These are phyloP conservation scores for Pseudoturritis turrita DNA, from an alignment of 345 rosid genomes.

Conservation along the genomic window DNA sequence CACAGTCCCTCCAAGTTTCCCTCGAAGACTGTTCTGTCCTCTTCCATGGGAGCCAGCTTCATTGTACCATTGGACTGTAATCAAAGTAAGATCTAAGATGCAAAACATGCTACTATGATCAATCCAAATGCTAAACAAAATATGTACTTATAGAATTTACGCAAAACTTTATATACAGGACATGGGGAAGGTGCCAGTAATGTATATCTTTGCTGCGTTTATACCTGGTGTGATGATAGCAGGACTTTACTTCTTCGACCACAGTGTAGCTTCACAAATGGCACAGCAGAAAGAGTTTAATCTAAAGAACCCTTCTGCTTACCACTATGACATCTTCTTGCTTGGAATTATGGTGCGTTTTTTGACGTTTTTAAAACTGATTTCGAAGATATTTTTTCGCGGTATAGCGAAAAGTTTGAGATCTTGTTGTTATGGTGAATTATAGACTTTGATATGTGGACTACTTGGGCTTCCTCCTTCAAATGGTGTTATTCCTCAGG, in stretches of 20 bases:
- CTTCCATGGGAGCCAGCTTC: conserved; percentile 82
- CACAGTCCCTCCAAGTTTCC: conserved; percentile 49
- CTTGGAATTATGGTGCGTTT: conserved; percentile 57
- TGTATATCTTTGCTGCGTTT: conserved; percentile 63
- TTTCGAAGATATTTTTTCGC: background rate
- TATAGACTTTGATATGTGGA: conserved; percentile 77
- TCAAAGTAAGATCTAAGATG: conserved; percentile 39
- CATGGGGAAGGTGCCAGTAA: conserved; percentile 66
- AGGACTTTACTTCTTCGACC: conserved; percentile 86
- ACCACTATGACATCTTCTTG: conserved; percentile 73
- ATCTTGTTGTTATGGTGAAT: conserved; percentile 15
- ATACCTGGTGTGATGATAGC: conserved; percentile 88
- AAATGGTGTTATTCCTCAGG: conserved; percentile 88
- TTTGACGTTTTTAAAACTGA: background rate
- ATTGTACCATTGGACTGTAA: conserved; percentile 74
- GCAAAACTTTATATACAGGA: conserved; percentile 43
- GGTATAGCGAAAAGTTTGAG: background rate
- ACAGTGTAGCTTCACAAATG: conserved; percentile 85
- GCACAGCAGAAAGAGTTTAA: conserved; percentile 84
- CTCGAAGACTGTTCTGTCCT: conserved; percentile 67
- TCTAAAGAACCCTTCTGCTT: conserved; percentile 74
- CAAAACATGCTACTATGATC: background rate
- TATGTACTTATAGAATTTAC: background rate
- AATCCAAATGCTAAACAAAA: background rate
- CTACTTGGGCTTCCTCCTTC: conserved; percentile 88